Evolutionary conservation across 2,329 filamentous ascomycete genomes (phyloP), one percentile per base, ranked within the genome.

Genomic region (Colletotrichum sp.): DNA sequence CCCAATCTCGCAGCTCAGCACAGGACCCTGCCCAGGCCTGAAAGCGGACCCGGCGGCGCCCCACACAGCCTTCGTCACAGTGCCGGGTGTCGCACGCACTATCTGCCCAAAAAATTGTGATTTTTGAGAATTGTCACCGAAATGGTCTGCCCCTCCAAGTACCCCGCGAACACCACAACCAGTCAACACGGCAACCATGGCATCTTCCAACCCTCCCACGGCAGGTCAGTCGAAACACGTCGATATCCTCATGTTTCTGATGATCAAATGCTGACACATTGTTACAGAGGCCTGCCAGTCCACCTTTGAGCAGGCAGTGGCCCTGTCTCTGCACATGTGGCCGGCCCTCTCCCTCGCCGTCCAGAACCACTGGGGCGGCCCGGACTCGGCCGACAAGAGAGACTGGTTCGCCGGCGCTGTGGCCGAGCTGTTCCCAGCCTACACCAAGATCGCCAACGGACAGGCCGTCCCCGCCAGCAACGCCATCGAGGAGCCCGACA

Each of bases 381-480:
- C 95, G 55, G 93, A 95, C 82, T 94, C 93, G 26, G 85, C 89
- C 76, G 95, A 98, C 85, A 99, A 99, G 88, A 94, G 96, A 81
- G 96, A 98, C 89, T 99, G 96, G 96, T 95, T 99, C 81, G 96
- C 95, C 68, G 96, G 96, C 78, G 95, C 94, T 59, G 90, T 99
- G 69, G 94, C 93, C 75, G 95, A 98, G 30, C 92, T 98, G 77
- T 94, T 98, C 80, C 88, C 89, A 26, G 90, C 96, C 79, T 92
- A 98, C 79, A 86, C 86, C 72, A 83, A 83, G 75, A 77, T 85
- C 32, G 65, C 80, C 49, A 77, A 79, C 77, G 78, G 77, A 72
- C 84, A 87, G 75, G 77, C 79, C 70, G 78, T 82, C 12, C 78
- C 78, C 71, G 68, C 75, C 77, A 34, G 69, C 70, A 68, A 68